Evolutionary conservation across 129 eudicot genomes (phyloP).

Genomic region (Cynara cardunculus): DNA sequence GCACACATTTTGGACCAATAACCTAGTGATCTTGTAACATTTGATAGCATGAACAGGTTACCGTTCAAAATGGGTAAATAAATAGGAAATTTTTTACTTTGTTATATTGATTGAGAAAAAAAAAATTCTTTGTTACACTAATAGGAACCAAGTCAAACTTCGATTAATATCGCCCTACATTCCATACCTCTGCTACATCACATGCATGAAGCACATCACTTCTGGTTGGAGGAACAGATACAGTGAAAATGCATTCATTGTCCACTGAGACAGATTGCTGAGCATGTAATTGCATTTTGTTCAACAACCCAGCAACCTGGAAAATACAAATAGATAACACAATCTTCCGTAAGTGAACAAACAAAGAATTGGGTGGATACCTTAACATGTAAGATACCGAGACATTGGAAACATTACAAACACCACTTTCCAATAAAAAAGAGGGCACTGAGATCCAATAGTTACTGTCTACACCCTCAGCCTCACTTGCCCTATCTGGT

Average conservation of each 20-base stretch:
- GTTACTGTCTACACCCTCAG: neutral
- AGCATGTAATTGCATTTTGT: constrained; percentile 56
- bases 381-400: neutral
- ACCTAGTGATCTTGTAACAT: neutral
- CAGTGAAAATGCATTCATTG: constrained; percentile 39
- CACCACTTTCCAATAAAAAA: neutral
- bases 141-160: neutral
- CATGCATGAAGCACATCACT: constrained; percentile 96
- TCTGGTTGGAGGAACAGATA: constrained; percentile 95
- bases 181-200: constrained; percentile 89
- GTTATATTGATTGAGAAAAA: neutral
- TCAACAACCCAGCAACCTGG: constrained; percentile 63
- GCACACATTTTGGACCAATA: neutral
- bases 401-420: neutral
- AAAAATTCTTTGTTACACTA: neutral
- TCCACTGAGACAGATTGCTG: constrained; percentile 36
- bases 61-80: neutral
- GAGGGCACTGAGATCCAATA: neutral
- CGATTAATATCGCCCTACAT: neutral
- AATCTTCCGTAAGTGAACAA: neutral
- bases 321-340: neutral
- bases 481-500: too few relatives aligned
- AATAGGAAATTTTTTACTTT: neutral
- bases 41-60: neutral
- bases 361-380: neutral